Conservation (phyloP, 2,329 filamentous ascomycete genomes). For the Fusarium musae region DNA sequence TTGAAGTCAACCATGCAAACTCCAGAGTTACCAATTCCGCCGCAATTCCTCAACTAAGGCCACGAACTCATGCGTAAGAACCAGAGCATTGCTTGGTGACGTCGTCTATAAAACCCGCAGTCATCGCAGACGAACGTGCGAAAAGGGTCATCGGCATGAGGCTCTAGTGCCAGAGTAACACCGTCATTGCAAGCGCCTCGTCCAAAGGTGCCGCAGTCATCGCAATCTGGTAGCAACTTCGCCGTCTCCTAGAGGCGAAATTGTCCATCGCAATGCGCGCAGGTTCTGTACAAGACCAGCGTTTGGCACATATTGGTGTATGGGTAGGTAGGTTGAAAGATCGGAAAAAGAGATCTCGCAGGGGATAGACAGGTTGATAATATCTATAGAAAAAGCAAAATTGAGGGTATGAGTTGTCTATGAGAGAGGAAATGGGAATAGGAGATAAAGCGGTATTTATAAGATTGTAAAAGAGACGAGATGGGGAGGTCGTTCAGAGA, state of each 20-base stretch:
- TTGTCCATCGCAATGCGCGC: constrained; percentile 31
- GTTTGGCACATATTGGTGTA: constrained; percentile 30
- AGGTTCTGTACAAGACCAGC: constrained; percentile 29
- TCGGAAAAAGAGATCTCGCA: neutral
- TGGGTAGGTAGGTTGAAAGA: neutral
- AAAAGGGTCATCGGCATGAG: constrained; percentile 18
- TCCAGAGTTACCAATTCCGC: neutral
- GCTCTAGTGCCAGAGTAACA: constrained; percentile 24
- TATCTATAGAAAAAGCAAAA: neutral
- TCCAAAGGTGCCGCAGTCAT: constrained; percentile 28
- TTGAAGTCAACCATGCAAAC: neutral
- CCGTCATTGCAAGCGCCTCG: constrained; percentile 33
- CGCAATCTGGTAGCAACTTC: constrained; percentile 34
- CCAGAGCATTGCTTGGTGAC: constrained; percentile 25
- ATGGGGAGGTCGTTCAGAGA: neutral
- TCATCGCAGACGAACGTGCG: constrained; percentile 26
- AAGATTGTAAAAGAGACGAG: neutral
- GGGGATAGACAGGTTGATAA: neutral
- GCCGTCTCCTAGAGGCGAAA: constrained; percentile 34
- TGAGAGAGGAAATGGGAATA: neutral
- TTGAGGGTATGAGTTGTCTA: neutral
- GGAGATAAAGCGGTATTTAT: constrained; percentile 2
- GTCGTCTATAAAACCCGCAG: constrained; percentile 10
- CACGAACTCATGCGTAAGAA: constrained; percentile 11
- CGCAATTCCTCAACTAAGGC: constrained; percentile 4